These are phyloP conservation scores for Phialocephala sp. DNA, from an alignment of 2,329 filamentous ascomycete genomes.

Conservation along the genomic window DNA sequence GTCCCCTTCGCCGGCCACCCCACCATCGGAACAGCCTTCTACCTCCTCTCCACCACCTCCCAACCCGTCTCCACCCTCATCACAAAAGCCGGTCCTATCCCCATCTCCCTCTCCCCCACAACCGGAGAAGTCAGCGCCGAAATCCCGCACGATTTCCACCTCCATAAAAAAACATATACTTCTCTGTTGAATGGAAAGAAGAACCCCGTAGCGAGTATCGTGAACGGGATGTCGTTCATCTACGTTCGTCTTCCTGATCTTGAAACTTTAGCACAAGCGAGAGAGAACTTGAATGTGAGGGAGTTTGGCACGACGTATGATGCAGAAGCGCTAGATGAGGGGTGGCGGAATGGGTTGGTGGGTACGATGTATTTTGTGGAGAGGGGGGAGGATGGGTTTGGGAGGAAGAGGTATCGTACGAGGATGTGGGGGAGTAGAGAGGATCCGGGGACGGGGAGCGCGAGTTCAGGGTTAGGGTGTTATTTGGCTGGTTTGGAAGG, in stretches of 20 bases:
- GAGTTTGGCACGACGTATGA: slow-evolving; percentile 23
- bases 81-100: slow-evolving; percentile 57
- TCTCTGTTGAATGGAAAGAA: slow-evolving; percentile 48
- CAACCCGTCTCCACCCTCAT: slow-evolving; percentile 14
- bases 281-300: slow-evolving; percentile 41
- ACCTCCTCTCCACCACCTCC: slow-evolving; percentile 46
- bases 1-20: slow-evolving; percentile 64
- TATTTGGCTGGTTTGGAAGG: slow-evolving; percentile 56
- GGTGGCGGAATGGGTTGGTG: slow-evolving; percentile 60
- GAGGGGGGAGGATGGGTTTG: slow-evolving; percentile 42
- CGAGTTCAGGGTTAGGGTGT: slow-evolving; percentile 60
- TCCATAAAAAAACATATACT: slow-evolving; percentile 54
- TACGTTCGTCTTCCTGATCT: slow-evolving; percentile 66
- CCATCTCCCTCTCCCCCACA: slow-evolving; percentile 16
- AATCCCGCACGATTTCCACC: slow-evolving; percentile 70
- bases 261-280: slow-evolving; percentile 58
- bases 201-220: slow-evolving; percentile 58
- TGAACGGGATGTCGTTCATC: slow-evolving; percentile 75
- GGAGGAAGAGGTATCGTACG: slow-evolving; percentile 49
- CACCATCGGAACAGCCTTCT: slow-evolving; percentile 60
- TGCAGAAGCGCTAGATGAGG: slow-evolving; percentile 51
- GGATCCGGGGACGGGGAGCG: slow-evolving; percentile 68
- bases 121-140: slow-evolving; percentile 50
- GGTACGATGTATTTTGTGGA: slow-evolving; percentile 64
- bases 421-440: slow-evolving; percentile 64